phyloP scores from a whole-genome alignment of 176 grass and related monocot species.

The Oryza australiensis region DNA sequence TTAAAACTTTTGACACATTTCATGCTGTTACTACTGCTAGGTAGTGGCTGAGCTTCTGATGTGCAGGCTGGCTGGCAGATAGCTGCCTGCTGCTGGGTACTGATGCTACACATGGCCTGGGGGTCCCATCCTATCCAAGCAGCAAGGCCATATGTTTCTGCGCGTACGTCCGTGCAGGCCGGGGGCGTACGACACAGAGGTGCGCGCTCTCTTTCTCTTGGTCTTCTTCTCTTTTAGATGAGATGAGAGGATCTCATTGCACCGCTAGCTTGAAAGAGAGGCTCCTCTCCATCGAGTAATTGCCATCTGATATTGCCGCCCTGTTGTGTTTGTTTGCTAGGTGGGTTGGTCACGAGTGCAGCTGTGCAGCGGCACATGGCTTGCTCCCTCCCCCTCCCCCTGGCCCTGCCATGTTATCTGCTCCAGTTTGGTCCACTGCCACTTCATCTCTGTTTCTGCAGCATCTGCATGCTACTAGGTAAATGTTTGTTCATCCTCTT shows the following conservation, averaged over 20 bases:
- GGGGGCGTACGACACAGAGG: background rate
- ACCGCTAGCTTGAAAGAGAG: background rate
- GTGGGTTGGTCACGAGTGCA: constrained; percentile 3
- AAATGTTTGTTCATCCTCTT: background rate
- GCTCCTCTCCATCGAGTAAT: background rate
- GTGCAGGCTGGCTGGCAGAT: background rate
- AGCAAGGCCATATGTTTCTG: background rate
- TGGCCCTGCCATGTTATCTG: constrained; percentile 6
- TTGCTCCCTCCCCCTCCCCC: background rate
- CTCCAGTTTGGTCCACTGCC: background rate
- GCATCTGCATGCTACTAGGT: background rate
- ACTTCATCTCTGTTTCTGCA: background rate
- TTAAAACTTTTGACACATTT: background rate
- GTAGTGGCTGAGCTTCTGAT: background rate
- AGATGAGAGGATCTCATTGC: background rate
- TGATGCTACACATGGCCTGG: background rate
- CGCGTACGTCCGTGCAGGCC: background rate
- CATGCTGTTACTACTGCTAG: background rate
- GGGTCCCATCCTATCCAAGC: background rate
- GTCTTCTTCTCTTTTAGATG: background rate
- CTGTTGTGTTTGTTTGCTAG: background rate
- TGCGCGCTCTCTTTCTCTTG: background rate
- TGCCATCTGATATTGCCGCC: background rate
- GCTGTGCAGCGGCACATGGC: constrained; percentile 14
- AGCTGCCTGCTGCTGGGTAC: background rate